Evolutionary conservation across 495 filamentous ascomycete species (phyloP).

Genomic region (Chaetomidium leptoderma): DNA sequence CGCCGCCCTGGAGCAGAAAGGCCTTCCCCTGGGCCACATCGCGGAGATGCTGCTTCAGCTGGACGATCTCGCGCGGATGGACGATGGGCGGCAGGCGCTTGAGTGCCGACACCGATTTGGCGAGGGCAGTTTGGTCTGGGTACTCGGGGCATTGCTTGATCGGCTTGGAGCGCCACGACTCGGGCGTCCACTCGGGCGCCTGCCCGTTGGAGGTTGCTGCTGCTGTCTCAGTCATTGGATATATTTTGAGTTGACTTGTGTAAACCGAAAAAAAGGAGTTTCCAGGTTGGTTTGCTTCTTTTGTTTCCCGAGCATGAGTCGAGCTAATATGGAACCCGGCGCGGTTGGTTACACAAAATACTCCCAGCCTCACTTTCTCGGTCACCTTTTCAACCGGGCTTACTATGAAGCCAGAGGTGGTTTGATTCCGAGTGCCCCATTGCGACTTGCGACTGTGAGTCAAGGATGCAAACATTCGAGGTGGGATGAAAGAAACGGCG

Average conservation of each 20-base stretch:
- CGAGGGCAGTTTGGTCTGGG: constrained; percentile 58
- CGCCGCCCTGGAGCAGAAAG: constrained; percentile 92
- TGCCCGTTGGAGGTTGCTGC: constrained; percentile 1
- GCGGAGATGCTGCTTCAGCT: constrained; percentile 66
- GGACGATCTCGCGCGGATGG: constrained; percentile 77
- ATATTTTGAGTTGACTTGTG: neutral
- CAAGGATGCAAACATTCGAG: constrained; percentile 4
- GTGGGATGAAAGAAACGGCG: constrained; percentile 4
- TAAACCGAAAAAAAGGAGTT: no score
- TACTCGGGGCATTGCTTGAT: constrained; percentile 90
- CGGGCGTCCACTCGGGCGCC: constrained; percentile 46
- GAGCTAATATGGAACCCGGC: neutral
- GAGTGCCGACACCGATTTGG: constrained; percentile 65
- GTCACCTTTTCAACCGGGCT: constrained; percentile 9
- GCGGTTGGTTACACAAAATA: neutral
- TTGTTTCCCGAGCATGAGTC: neutral
- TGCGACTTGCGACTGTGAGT: constrained; percentile 13
- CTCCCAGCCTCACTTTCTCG: neutral
- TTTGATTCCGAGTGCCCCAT: neutral
- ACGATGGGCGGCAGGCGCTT: constrained; percentile 80
- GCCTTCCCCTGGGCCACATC: constrained; percentile 91
- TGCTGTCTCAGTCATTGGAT: constrained; percentile 15
- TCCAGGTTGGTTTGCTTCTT: no score
- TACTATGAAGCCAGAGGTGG: constrained; percentile 2
- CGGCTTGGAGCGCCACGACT: constrained; percentile 84